Conservation (phyloP, 2,329 filamentous ascomycete species). For the Fusarium dimerum region DNA sequence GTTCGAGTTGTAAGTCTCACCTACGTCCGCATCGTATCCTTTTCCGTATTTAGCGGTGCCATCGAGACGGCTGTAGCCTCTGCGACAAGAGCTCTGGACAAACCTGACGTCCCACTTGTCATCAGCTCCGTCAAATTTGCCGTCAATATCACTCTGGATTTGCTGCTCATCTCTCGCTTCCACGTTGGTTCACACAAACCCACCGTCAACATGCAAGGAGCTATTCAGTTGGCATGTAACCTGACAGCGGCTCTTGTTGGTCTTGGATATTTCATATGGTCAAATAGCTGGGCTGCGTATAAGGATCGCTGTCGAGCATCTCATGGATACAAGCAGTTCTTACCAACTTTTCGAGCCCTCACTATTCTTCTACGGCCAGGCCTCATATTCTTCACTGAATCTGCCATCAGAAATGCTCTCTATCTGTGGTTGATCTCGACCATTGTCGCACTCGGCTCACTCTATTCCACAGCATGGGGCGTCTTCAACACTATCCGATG, state of each 20-base stretch:
- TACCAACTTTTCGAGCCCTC: conserved; percentile 47
- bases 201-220: conserved; percentile 64
- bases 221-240: conserved; percentile 63
- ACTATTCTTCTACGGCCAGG: conserved; percentile 57
- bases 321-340: conserved; percentile 5
- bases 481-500: conserved; percentile 74
- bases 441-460: conserved; percentile 62
- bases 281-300: conserved; percentile 30
- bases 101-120: conserved; percentile 67
- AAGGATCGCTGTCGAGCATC: background rate
- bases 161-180: conserved; percentile 67
- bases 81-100: conserved; percentile 65
- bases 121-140: conserved; percentile 65
- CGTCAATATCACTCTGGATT: conserved; percentile 67
- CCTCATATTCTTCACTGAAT: conserved; percentile 61
- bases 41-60: conserved; percentile 61
- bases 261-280: conserved; percentile 59
- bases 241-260: conserved; percentile 56
- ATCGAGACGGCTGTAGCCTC: conserved; percentile 63
- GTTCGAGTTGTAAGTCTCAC: conserved; percentile 57
- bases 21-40: conserved; percentile 66
- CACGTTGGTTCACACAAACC: conserved; percentile 57
- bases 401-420: conserved; percentile 65
- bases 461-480: conserved; percentile 73
- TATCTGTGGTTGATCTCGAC: conserved; percentile 70